Base-by-base conservation (phyloP, 2,329 filamentous ascomycete species). In the Cercospora canescens region DNA sequence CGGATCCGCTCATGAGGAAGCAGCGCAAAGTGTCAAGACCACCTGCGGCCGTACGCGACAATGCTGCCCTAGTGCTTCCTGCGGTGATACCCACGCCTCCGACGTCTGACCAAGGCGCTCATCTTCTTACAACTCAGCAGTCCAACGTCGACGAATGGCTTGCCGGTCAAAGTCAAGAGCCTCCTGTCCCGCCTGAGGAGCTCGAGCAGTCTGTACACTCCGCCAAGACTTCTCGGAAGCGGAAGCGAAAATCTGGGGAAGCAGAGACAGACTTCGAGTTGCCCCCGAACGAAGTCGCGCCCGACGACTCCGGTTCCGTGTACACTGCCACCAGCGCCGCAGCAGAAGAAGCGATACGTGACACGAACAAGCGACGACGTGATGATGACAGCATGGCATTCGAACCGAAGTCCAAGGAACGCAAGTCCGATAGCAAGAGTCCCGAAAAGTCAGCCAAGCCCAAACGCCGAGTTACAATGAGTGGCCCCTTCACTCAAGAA, bases 211-310 rank as follows among this genome's bases (percentile, higher is more conserved):
- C 45, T 28, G 45, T 50, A 24, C 45, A 24, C 28, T 24, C 32
- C 56, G 62, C 41, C 62, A 63, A 63, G 62, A 52, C 41, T 30
- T 57, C 37, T 34, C 65, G 68, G 9, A 69, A 65, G 52, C 68
- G 68, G 14, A 65, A 52, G 41, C 67, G 65, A n/a, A 59, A 63
- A 24, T 62, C 64, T 52, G 63, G 16, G 26, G 62, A 71, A 37
- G 70, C 68, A 45, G 66, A 65, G 11, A 65, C 66, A 24, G 70
- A 70, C 11, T 69, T 66, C 41, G 48, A 63, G 41, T 18, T 52
- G 26, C 56, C 52, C 18, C 55, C 48, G 30, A 61, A 28, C 48
- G 58, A 62, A 26, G 61, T 61, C 32, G 61, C 48, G n/a, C 58
- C 61, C 1, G 61, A 67, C 32, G 62, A 60, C 39, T 54, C 61